Evolutionary conservation across 1,139 yeast genomes (phyloP), one percentile per base, ranked within the genome.

Genomic region (Diutina mesorugosa): DNA sequence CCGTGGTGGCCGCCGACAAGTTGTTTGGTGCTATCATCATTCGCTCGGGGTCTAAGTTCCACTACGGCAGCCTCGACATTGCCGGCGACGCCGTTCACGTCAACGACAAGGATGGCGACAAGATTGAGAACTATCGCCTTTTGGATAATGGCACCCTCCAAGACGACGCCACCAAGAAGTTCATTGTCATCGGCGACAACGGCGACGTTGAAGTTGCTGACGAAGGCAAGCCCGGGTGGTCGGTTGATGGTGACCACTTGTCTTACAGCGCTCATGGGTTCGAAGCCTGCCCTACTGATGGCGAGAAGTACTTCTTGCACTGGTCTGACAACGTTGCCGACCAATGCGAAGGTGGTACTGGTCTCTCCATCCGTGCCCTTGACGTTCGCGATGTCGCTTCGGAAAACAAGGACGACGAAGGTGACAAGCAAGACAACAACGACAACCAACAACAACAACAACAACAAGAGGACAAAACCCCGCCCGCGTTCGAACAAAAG

Each of bases 1-100:
- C 65, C 52, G 16, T 32, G 45, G 70, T 69, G 29, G 57, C 63
- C 45, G 70, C 71, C 45, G 66, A 67, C 29, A 60, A 61, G 54
- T 58, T 63, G 18, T 64, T 68, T 57, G 57, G 61, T 26, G 60
- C 66, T 32, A 54, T 67, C 46, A 59, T 65, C 21, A 65, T 67
- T 48, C 64, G 65, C 54, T 66, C 71, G 8, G 72, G 70, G 18
- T 60, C 69, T n/a, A 55, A 56, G 5, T 50, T 50, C 53, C 53
- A 50, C 6, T 30, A 6, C 16, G 53, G 53, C 12, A 10, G 28
- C 9, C 26, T 50, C 32, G 32, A 45, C 12, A 16, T 32, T 32
- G 28, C 32, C 6, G 53, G 32, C 16, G 53, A 45, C 10, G 28
- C 7, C 1, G 53, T 32, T 10, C 45, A 50, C 45, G 16, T 50